Base-by-base conservation (phyloP, 2,329 filamentous ascomycete genomes). In the Diaporthe sp. region DNA sequence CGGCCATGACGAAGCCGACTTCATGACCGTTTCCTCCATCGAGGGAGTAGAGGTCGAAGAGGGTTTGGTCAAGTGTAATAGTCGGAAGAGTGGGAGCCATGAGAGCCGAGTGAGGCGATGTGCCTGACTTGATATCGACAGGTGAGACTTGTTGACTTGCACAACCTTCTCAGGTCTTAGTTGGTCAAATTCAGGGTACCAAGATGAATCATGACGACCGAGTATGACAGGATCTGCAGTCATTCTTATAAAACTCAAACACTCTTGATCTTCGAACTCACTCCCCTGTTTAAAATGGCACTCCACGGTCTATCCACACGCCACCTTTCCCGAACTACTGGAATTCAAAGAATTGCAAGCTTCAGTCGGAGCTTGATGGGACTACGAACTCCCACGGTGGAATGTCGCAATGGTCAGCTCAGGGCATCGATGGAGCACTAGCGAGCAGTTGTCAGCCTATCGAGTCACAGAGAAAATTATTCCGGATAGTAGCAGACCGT, bases 21-120 rank as follows among this genome's bases (percentile, higher is more conserved):
- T 72, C 70, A n/a, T 61, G n/a, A 31, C 70, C 55, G 8, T 72
- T 58, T 5, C 70, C 70, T n/a, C 70, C 70, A 72, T 72, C 70
- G 7, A 72, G 53, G 17, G 55, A 60, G 25, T 72, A 72, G 51
- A 72, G 53, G 17, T 57, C 55, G 15, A 44, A 42, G 28, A 72
- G 70, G 13, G 70, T 72, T 34, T 42, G 53, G 7, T 72, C 55
- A n/a, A 72, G 51, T 8, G 70, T 58, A 20, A 72, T 57, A 28
- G 53, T 55, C 6, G 70, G 70, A 47, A 65, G 60, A 47, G 10
- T 65, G 25, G 60, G 25, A 65, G 60, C 60, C 60, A 65, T 65
- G 7, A 5, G 9, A 31, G 60, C 42, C 25, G 25, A 47, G 12
- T 22, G 15, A 28, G 13, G 13, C 17, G 60, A 47, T 20, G 15